Percentiles rank a stretch among this genome's conserved stretches.
Conservation (phyloP, 768 basidiomycete species). For the Sarcomyxa edulis region DNA sequence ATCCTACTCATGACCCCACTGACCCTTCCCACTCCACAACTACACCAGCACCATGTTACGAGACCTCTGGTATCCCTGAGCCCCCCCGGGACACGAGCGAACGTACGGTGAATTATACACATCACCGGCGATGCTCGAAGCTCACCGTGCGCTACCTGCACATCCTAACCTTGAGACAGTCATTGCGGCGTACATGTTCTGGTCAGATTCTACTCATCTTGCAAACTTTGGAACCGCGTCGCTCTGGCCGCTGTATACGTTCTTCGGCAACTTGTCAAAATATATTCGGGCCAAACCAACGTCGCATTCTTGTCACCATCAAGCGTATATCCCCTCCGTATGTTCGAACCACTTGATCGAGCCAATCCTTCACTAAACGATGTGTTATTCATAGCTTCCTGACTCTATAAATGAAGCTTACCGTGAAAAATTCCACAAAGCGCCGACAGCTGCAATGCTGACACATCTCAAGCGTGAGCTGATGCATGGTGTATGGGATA, state of each 20-base stretch:
- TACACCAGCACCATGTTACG: too few relatives aligned
- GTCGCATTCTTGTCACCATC: constrained; percentile 27
- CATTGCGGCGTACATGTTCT: constrained; percentile 23
- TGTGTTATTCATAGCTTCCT: constrained; percentile 9
- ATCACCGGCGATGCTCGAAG: constrained; percentile 12
- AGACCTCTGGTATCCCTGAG: too few relatives aligned
- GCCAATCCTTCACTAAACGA: neutral
- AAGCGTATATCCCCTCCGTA: constrained; percentile 39
- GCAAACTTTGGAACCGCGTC: constrained; percentile 22
- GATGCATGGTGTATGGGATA: constrained; percentile 19
- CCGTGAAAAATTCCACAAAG: constrained; percentile 4
- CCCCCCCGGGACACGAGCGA: too few relatives aligned
- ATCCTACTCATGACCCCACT: constrained; percentile 4
- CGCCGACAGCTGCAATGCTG: constrained; percentile 11
- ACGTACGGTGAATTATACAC: constrained; percentile 12
- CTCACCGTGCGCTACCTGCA: constrained; percentile 10
- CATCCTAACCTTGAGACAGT: constrained; percentile 15
- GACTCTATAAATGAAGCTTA: constrained; percentile 8
- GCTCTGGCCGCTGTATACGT: constrained; percentile 27
- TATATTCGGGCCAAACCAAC: constrained; percentile 24
- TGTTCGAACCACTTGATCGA: constrained; percentile 2
- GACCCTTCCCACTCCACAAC: neutral
- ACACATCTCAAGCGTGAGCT: constrained; percentile 20
- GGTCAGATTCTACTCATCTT: constrained; percentile 18
- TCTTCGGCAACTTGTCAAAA: constrained; percentile 33